Evolutionary conservation across 2,329 filamentous ascomycete species (phyloP), one percentile per base, ranked within the genome.

Genomic region (Chrysoporthe cubensis): DNA sequence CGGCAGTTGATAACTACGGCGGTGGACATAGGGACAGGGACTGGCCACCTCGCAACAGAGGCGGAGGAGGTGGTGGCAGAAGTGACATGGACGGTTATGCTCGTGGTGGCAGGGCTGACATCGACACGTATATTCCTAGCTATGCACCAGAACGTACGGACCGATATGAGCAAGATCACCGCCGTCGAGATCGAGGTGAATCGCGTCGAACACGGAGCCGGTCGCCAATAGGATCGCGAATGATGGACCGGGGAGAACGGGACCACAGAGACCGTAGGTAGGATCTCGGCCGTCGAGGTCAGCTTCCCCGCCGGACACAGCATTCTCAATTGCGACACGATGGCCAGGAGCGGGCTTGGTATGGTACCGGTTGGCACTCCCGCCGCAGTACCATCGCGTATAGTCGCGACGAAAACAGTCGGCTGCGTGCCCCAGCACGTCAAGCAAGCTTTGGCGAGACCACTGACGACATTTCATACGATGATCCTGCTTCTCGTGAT

Each of bases 71-170:
- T 50, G 76, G 81, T 61, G 81, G 80, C 44, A 75, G 79, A 68
- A 42, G 50, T 18, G 59, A 61, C 13, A n/a, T 6, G 13, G 59
- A 61, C 74, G 71, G 71, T 65, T 67, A 69, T 72, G 65, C 64
- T 26, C 66, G 73, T 5, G 67, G 73, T 37, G 71, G 71, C 37
- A 72, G 52, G 74, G 64, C 74, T 4, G 78, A 79, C 62, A 75
- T 82, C 7, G 83, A 85, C 72, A 84, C 83, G 0, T 85, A 85
- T 70, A 84, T 85, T 32, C 83, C 83, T 11, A 80, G 78, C 56
- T 85, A 85, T 63, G 76, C 79, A 26, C 72, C 76, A 3, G 81
- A 83, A 18, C 74, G 81, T 2, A 75, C 78, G 43, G 76, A 78
- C 0, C 72, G 78, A 43, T 79, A 81, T 26, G 79, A 81, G 62